These are phyloP conservation scores for Mycena leptocephala DNA, from an alignment of 768 basidiomycete genomes.

Conservation along the genomic window DNA sequence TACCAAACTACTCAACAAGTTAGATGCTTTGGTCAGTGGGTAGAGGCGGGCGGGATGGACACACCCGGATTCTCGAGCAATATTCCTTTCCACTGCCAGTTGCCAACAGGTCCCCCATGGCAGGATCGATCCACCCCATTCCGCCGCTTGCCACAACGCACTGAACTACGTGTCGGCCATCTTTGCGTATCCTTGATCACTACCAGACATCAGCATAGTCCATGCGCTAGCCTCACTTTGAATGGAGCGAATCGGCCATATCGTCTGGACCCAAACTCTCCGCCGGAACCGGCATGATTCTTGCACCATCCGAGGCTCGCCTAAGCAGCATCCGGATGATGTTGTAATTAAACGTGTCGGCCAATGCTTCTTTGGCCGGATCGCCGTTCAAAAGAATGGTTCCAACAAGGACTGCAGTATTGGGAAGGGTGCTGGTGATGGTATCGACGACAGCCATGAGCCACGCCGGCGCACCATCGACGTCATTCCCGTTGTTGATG, in stretches of 20 bases:
- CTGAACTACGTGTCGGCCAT: conserved; percentile 14
- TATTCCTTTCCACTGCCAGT: neutral
- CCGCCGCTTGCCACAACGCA: conserved; percentile 1
- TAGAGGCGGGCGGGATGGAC: neutral
- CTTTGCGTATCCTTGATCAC: conserved; percentile 10
- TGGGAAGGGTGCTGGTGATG: neutral
- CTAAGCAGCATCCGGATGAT: conserved; percentile 2
- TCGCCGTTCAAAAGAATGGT: conserved; percentile 9
- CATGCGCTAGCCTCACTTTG: too few species aligned
- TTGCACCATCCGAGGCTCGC: neutral
- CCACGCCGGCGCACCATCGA: conserved; percentile 2
- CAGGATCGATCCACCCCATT: conserved; percentile 18
- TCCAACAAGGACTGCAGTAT: neutral
- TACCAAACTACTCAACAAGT: neutral
- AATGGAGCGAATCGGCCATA: conserved; percentile 5
- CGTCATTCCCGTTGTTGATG: conserved; percentile 14
- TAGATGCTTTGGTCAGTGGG: too few species aligned
- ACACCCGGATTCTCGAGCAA: conserved; percentile 2
- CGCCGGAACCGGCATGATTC: neutral
- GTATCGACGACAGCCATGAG: conserved; percentile 17
- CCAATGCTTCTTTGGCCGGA: neutral
- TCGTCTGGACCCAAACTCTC: conserved; percentile 1
- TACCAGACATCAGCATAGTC: too few species aligned
- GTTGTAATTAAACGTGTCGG: neutral
- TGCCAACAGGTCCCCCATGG: neutral